phyloP scores from a whole-genome alignment of 2,329 filamentous ascomycete species.

The Chrysoporthe austroafricana region DNA sequence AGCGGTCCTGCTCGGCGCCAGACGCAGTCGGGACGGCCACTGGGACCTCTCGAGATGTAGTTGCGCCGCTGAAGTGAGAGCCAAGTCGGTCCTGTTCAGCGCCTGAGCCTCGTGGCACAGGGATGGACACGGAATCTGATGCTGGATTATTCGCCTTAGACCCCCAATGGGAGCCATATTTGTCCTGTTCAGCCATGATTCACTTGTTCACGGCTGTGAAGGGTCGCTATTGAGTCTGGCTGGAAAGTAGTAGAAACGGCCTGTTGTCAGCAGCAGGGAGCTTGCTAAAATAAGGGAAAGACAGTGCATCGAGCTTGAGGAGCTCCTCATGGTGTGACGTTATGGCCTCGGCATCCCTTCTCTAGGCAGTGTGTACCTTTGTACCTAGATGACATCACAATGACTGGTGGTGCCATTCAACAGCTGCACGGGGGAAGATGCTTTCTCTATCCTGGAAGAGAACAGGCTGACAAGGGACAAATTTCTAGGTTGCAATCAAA shows the following conservation, averaged over 20 bases:
- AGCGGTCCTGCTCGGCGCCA: slow-evolving; percentile 33
- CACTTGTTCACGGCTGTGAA: neutral
- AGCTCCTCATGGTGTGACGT: slow-evolving; percentile 19
- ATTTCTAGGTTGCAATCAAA: neutral
- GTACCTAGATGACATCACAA: slow-evolving; percentile 27
- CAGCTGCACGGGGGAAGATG: neutral
- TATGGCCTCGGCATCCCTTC: slow-evolving; percentile 11
- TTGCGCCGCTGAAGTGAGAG: slow-evolving; percentile 23
- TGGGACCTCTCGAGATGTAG: slow-evolving; percentile 16
- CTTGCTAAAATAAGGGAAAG: neutral
- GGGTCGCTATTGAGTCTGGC: neutral
- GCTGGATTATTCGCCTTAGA: slow-evolving; percentile 22
- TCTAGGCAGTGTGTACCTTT: neutral
- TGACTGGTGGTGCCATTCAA: slow-evolving; percentile 18
- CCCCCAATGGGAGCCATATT: slow-evolving; percentile 27
- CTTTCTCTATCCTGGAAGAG: neutral
- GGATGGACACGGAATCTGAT: slow-evolving; percentile 11
- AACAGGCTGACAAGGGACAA: neutral
- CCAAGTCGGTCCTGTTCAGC: slow-evolving; percentile 30
- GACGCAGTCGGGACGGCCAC: slow-evolving; percentile 19
- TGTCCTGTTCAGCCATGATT: slow-evolving; percentile 34
- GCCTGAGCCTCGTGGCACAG: slow-evolving; percentile 24
- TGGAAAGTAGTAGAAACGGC: neutral
- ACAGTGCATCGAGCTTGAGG: slow-evolving; percentile 2
- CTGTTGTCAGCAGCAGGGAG: neutral